Conservation (phyloP, 1,284 basidiomycete species). For the Cutaneotrichosporon sp. region DNA sequence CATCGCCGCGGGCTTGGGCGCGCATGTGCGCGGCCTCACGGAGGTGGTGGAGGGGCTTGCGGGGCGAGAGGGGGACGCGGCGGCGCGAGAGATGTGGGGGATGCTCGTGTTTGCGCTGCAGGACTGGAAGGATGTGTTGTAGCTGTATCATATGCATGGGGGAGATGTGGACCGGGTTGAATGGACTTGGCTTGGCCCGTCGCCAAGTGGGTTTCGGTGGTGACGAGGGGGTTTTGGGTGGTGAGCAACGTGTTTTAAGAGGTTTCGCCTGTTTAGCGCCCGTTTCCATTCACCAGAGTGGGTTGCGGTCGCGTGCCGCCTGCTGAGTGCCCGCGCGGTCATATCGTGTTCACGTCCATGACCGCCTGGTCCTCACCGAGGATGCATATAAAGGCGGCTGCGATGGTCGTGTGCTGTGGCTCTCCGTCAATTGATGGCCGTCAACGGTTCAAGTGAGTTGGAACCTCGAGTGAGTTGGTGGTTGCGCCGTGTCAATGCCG, state of each 20-base stretch:
- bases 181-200: no score
- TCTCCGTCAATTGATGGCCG: no score
- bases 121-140: slow-evolving; percentile 65
- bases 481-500: neutral
- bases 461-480: no score
- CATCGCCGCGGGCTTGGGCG: slow-evolving; percentile 68
- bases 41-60: slow-evolving; percentile 43
- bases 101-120: slow-evolving; percentile 74
- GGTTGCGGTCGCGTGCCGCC: no score
- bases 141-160: slow-evolving; percentile 2
- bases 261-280: neutral
- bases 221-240: no score
- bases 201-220: neutral
- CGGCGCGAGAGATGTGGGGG: slow-evolving; percentile 62
- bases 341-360: neutral
- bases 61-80: slow-evolving; percentile 57
- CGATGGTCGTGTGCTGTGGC: no score
- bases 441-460: no score
- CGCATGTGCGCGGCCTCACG: slow-evolving; percentile 62
- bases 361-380: neutral
- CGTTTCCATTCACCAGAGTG: no score
- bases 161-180: no score
- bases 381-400: neutral
- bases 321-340: neutral
- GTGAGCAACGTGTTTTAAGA: neutral